Evolutionary conservation across 768 basidiomycete species (phyloP).

Genomic region (Trametes meyenii): DNA sequence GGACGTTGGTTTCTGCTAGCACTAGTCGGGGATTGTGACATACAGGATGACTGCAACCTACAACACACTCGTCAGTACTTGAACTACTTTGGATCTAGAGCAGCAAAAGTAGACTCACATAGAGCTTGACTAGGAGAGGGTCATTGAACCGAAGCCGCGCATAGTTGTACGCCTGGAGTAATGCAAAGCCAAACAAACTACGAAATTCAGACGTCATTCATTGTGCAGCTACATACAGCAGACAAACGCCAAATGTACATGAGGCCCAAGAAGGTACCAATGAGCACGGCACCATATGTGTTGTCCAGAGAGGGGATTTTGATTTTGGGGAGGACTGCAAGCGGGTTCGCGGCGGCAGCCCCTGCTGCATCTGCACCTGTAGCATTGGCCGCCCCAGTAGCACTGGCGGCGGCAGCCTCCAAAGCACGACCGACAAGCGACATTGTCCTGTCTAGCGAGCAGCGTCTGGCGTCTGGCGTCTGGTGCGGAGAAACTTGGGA

Average conservation of each 20-base stretch:
- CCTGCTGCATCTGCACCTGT: background rate
- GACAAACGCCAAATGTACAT: background rate
- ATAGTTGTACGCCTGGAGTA: background rate
- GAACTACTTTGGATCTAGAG: background rate
- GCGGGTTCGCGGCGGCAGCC: background rate
- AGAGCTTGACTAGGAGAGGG: background rate
- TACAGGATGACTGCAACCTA: background rate
- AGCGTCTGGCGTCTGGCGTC: background rate
- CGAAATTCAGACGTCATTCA: background rate
- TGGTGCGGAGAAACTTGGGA: too few species aligned
- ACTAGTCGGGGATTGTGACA: background rate
- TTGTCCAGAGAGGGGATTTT: background rate
- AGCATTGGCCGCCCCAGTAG: too few species aligned
- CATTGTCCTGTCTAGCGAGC: background rate
- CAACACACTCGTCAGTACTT: background rate
- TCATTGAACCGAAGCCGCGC: background rate
- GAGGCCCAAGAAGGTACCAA: conserved; percentile 5
- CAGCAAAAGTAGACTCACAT: background rate
- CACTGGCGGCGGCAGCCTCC: too few species aligned
- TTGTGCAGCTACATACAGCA: background rate
- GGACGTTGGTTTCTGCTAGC: background rate
- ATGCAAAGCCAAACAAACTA: conserved; percentile 1
- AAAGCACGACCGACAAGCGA: background rate
- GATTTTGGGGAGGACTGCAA: background rate
- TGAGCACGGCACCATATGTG: conserved; percentile 1